phyloP scores from a whole-genome alignment of 805 yeast genomes.

The Wickerhamiella bombiphila region DNA sequence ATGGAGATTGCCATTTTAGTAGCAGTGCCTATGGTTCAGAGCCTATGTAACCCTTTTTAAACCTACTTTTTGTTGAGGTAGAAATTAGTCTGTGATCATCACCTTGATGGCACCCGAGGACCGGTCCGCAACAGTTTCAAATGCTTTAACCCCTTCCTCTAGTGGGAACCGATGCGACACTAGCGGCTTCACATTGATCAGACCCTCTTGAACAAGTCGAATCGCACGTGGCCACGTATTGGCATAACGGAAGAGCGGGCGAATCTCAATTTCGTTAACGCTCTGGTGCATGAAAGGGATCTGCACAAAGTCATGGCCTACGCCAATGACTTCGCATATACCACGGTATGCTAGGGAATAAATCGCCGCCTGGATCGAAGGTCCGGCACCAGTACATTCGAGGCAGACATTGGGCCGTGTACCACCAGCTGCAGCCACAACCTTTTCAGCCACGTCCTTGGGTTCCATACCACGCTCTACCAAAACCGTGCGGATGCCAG shows the following conservation, averaged over 20 bases:
- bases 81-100: too few species aligned
- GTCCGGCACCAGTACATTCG: constrained; percentile 43
- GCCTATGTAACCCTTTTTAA: too few species aligned
- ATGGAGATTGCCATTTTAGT: too few species aligned
- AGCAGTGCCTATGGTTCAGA: too few species aligned
- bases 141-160: constrained; percentile 36
- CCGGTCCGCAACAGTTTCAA: constrained; percentile 29
- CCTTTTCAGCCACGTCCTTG: constrained; percentile 19
- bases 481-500: constrained; percentile 32
- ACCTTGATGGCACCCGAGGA: constrained; percentile 35
- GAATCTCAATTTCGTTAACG: constrained; percentile 37
- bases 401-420: constrained; percentile 30
- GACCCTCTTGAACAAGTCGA: constrained; percentile 31
- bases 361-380: constrained; percentile 33
- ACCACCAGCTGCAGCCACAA: constrained; percentile 28
- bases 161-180: constrained; percentile 36
- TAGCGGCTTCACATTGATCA: constrained; percentile 31
- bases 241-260: constrained; percentile 39
- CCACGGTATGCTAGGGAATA: constrained; percentile 36
- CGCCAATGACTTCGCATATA: constrained; percentile 35
- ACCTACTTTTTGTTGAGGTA: too few species aligned
- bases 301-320: constrained; percentile 33
- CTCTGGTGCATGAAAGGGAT: constrained; percentile 43
- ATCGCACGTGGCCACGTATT: constrained; percentile 46
- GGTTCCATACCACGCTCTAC: constrained; percentile 31